phyloP scores from a whole-genome alignment of 805 yeast genomes.

The Starmera dryadoides region DNA sequence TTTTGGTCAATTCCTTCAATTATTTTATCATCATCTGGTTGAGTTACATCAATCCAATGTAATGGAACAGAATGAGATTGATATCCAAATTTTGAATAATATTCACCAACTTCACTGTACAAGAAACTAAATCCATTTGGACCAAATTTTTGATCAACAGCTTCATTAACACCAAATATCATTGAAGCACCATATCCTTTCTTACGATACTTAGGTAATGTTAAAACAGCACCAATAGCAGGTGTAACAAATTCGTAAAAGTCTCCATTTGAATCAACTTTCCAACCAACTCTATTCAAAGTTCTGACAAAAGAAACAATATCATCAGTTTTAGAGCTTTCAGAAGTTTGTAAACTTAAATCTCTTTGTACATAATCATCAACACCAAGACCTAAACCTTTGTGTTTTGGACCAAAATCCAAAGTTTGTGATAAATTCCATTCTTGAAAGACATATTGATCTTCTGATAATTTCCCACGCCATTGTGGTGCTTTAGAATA shows the following conservation, averaged over 20 bases:
- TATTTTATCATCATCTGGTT: too few relatives aligned
- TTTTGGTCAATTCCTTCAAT: conserved; percentile 8
- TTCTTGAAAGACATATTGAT: conserved; percentile 31
- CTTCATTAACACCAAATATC: conserved; percentile 30
- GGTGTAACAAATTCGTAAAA: conserved; percentile 25
- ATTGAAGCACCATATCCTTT: conserved; percentile 48
- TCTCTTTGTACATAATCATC: conserved; percentile 28
- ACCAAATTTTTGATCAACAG: conserved; percentile 26
- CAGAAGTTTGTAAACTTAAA: conserved; percentile 13
- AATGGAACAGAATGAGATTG: conserved; percentile 31
- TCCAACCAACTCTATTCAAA: conserved; percentile 28
- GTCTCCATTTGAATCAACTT: conserved; percentile 18
- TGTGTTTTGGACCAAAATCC: conserved; percentile 19
- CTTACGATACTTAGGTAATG: conserved; percentile 39
- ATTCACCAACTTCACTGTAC: conserved; percentile 73
- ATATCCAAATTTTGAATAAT: conserved; percentile 59
- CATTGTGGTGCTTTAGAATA: conserved; percentile 24
- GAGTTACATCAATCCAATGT: conserved; percentile 19
- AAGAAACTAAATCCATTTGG: conserved; percentile 33
- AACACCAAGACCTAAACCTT: conserved; percentile 20
- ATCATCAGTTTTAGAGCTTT: conserved; percentile 19
- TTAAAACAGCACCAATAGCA: conserved; percentile 56
- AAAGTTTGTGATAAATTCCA: conserved; percentile 17
- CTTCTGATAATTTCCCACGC: conserved; percentile 25
- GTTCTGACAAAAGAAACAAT: conserved; percentile 36